Evolutionary conservation across 1,139 yeast species (phyloP), one percentile per base, ranked within the genome.

Genomic region (Zygosaccharomyces sapae): DNA sequence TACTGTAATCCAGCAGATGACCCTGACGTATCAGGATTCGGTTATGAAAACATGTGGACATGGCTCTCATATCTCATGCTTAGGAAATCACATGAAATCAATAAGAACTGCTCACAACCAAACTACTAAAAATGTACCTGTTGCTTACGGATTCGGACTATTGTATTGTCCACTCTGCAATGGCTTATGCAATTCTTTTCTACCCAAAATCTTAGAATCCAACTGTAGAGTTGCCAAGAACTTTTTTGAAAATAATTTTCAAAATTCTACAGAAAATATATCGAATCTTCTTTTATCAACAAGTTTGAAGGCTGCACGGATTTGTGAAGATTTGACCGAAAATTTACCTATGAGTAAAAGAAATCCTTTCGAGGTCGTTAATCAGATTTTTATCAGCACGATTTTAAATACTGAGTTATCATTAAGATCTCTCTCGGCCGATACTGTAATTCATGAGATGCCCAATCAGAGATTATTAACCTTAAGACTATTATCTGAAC

Each of bases 151-250:
- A 13, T 79, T 79, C 49, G 79, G 80, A 12, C 95, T 90, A 57
- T 85, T 87, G 55, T 69, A 86, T 33, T 92, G 98, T 61, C 97
- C 98, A 0, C 74, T 92, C 40, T 92, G 98, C 70, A 87, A 88
- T 52, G 84, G 96, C 0, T 71, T 92, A 46, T 86, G 86, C 61
- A 92, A 92, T 61, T 75, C 84, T 53, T 88, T 92, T 61, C 68
- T 90, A 42, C 98, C 98, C 9, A 1, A 72, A 33, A 22, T 55
- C 3, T 34, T 35, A 27, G 41, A 46, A 8, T 45, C 43, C 3
- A 49, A 49, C 16, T 38, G 37, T 13, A 47, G 51, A 39, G 18
- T 38, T 12, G 39, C 41, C 5, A 39, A 41, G 4, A 50, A 43
- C 8, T 51, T 52, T 45, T 52, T 52, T 34, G 41, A 44, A 20